Evolutionary conservation across 495 filamentous ascomycete species (phyloP).

Genomic region (Annulohypoxylon moriforme): DNA sequence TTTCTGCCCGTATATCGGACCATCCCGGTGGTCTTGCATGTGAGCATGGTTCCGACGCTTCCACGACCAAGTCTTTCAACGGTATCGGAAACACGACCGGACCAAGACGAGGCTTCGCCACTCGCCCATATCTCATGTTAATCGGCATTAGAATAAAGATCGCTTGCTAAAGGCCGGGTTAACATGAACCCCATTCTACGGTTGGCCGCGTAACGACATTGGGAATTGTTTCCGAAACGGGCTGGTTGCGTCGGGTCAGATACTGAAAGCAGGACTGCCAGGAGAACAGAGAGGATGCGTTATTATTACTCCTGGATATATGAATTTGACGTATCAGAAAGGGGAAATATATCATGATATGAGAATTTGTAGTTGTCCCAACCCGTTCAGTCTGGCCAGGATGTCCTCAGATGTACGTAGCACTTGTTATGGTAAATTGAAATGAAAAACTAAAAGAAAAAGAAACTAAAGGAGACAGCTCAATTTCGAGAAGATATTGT

Average conservation of each 20-base stretch:
- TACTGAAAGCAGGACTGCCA: background rate
- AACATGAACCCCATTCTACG: background rate
- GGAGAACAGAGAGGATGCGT: background rate
- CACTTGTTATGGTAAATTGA: background rate
- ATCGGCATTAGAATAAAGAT: background rate
- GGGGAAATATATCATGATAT: background rate
- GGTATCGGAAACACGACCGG: background rate
- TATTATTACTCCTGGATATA: background rate
- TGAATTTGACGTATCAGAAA: background rate
- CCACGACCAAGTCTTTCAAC: background rate
- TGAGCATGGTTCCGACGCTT: background rate
- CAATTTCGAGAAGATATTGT: too few relatives aligned
- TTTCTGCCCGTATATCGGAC: constrained; percentile 13
- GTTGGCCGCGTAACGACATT: background rate
- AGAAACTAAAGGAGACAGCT: too few relatives aligned
- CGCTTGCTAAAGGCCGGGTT: background rate
- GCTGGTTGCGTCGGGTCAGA: background rate
- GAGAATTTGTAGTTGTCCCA: background rate
- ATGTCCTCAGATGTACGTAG: background rate
- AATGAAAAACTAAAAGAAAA: too few relatives aligned
- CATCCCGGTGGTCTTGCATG: constrained; percentile 20
- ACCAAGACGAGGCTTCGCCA: background rate
- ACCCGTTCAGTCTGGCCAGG: background rate
- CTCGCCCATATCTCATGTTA: background rate
- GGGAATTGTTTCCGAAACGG: background rate